phyloP scores from a whole-genome alignment of 345 rosid species.

The Salix exigua region DNA sequence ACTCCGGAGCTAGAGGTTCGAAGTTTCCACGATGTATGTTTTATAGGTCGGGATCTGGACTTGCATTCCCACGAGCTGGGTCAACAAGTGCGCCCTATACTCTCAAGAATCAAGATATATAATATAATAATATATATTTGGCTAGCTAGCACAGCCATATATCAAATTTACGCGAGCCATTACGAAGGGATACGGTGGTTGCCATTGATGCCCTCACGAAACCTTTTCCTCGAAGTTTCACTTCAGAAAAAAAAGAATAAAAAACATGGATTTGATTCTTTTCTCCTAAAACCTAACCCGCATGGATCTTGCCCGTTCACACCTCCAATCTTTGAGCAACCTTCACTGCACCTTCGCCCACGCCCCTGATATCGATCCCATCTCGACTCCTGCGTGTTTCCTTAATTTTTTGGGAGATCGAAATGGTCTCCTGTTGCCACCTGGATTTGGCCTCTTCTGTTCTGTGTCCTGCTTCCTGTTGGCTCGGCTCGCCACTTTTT shows the following conservation, averaged over 20 bases:
- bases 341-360: conserved; percentile 32
- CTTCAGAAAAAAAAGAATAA: neutral
- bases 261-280: conserved; percentile 15
- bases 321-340: conserved; percentile 14
- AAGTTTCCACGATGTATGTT: too few relatives aligned
- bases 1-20: too few relatives aligned
- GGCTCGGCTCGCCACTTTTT: neutral
- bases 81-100: neutral
- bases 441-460: neutral
- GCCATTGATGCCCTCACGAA: conserved; percentile 11
- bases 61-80: neutral
- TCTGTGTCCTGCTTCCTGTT: neutral
- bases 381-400: neutral
- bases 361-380: neutral
- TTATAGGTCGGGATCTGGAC: too few relatives aligned
- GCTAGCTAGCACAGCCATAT: neutral
- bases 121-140: neutral
- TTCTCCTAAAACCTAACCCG: conserved; percentile 18
- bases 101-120: neutral
- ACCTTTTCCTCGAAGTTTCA: conserved; percentile 41
- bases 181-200: conserved; percentile 27
- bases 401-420: neutral
- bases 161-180: conserved; percentile 22
- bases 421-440: neutral
- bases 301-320: conserved; percentile 37